Evolutionary conservation across 805 yeast species (phyloP), one percentile per base, ranked within the genome.

Genomic region (Monosporozyma yasuniensis): DNA sequence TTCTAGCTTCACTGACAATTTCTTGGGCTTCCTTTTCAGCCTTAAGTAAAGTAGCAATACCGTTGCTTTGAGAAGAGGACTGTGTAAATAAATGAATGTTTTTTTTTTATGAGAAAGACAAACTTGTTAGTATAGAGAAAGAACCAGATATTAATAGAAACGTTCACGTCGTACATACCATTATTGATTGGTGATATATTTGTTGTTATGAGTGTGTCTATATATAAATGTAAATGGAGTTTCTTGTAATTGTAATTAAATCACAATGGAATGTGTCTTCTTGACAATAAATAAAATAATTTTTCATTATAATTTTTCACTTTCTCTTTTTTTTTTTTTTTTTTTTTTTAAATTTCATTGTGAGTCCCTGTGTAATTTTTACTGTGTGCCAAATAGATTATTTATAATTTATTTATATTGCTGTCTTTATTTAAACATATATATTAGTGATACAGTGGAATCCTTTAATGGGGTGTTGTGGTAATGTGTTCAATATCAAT

Each of bases 1-100:
- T 78, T 76, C 98, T 87, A 22, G 99, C 97, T 66, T 85, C 84
- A 61, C 90, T 78, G 54, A 93, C 98, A 56, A 90, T 86, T 60
- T 83, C 90, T 60, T 95, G 97, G n/a, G 99, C 98, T 62, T 87
- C 91, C 72, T 86, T 88, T 74, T 93, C 99, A 54, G 98, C 95
- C 76, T 85, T 65, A 48, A 67, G 55, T 47, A 67, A 53, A 35
- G 69, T 63, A 38, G 68, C 68, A 53, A 66, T 61, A 60, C 70
- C 70, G 64, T 65, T 64, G 49, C 60, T 58, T 39, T 39, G 42
- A 11, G 42, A 39, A 18, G 42, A 39, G 42, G 42, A 39, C 42
- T 39, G 2, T 39, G 3, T 32, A 16, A 32, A 12, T 12, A 4
- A 4, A 7, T 12, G 35, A 4, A 25, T 25, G 27, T 25, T 25